Evolutionary conservation across 768 basidiomycete species (phyloP).

Genomic region (Trametopsis cervina): DNA sequence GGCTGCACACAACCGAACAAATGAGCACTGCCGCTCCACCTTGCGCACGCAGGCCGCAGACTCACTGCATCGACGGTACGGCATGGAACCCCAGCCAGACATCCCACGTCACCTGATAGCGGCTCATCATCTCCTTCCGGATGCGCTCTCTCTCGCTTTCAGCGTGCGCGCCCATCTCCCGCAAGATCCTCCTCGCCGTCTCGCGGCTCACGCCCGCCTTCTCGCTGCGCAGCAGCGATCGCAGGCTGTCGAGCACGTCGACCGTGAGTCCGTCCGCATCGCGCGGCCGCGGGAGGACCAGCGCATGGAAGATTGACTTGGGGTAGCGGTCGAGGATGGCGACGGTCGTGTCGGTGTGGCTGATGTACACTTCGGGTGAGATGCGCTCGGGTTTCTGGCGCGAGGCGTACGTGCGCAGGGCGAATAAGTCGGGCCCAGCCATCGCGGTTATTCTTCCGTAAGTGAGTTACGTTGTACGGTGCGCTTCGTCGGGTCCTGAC

Average conservation of each 20-base stretch:
- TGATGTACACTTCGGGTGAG: constrained; percentile 56
- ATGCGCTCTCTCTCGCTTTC: constrained; percentile 50
- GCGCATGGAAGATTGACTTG: constrained; percentile 84
- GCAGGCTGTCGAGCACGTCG: constrained; percentile 45
- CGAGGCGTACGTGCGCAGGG: constrained; percentile 39
- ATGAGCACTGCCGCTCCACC: too few relatives aligned
- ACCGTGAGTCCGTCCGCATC: constrained; percentile 20
- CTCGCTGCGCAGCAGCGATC: constrained; percentile 46
- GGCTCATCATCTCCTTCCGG: constrained; percentile 69
- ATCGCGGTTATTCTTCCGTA: too few relatives aligned
- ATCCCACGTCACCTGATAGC: constrained; percentile 70
- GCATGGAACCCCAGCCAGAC: constrained; percentile 84
- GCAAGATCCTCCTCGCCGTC: constrained; percentile 47
- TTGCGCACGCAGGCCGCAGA: too few relatives aligned
- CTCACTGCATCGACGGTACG: constrained; percentile 80
- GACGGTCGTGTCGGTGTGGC: constrained; percentile 44
- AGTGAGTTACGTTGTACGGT: constrained; percentile 1
- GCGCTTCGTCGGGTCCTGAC: too few relatives aligned
- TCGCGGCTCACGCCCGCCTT: constrained; percentile 24
- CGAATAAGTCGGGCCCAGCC: background rate
- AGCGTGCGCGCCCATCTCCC: constrained; percentile 49
- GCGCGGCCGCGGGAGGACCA: constrained; percentile 67
- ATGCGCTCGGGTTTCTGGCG: constrained; percentile 40
- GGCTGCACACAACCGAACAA: too few relatives aligned
- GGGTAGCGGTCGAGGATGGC: constrained; percentile 73